Evolutionary conservation across 805 yeast genomes (phyloP).

Genomic region (Cyberlindnera samutprakarnensis): DNA sequence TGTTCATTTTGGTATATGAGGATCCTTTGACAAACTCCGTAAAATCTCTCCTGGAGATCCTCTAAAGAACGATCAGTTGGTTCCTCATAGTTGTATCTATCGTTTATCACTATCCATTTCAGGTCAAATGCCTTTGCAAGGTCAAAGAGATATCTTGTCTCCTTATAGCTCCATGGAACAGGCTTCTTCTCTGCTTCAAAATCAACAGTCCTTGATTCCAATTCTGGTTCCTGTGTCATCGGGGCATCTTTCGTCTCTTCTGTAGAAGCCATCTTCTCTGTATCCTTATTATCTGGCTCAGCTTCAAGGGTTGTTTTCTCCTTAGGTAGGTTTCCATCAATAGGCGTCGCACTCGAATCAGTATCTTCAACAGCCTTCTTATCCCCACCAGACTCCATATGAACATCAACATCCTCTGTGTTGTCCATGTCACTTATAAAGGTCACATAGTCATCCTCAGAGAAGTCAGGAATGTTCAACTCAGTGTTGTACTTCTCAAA

Average conservation of each 20-base stretch:
- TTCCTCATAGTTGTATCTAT: conserved; percentile 37
- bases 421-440: conserved; percentile 32
- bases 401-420: conserved; percentile 3
- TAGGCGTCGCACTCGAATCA: conserved; percentile 1
- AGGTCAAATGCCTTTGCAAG: conserved; percentile 45
- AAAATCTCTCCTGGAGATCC: conserved; percentile 79
- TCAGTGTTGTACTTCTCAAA: conserved; percentile 71
- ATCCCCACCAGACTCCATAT: conserved; percentile 1
- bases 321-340: background rate
- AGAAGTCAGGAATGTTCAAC: conserved; percentile 63
- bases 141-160: conserved; percentile 72
- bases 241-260: background rate
- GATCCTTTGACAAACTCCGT: conserved; percentile 53
- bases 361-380: conserved; percentile 2
- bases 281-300: background rate
- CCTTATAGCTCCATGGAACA: conserved; percentile 62
- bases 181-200: conserved; percentile 17
- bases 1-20: conserved; percentile 35
- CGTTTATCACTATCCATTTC: conserved; percentile 61
- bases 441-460: conserved; percentile 49
- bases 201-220: background rate
- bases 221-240: background rate
- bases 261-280: background rate
- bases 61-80: conserved; percentile 46
- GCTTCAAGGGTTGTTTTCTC: background rate